Percentiles rank a stretch among this genome's conserved stretches.
Evolutionary conservation across 768 basidiomycete genomes (phyloP).

Genomic region (Filobasidium wieringae): DNA sequence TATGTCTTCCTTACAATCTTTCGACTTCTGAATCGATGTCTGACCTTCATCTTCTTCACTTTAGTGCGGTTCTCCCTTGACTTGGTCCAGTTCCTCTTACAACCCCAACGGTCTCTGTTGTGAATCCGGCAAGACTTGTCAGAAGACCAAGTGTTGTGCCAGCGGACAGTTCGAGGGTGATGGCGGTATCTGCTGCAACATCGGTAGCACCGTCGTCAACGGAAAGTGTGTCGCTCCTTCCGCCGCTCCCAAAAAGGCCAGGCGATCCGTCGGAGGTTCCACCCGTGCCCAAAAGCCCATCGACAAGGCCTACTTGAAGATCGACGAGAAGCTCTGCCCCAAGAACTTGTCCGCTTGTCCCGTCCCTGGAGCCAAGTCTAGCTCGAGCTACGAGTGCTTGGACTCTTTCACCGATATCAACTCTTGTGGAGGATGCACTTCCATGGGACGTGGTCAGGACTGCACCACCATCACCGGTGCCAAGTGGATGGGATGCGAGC

Average conservation of each 20-base stretch:
- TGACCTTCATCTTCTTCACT: background rate
- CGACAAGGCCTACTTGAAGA: background rate
- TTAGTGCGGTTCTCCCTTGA: constrained; percentile 20
- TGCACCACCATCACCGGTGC: constrained; percentile 57
- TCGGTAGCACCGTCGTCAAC: constrained; percentile 15
- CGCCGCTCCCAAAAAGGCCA: background rate
- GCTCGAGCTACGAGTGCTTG: constrained; percentile 42
- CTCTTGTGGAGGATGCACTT: constrained; percentile 64
- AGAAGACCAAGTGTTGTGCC: constrained; percentile 22
- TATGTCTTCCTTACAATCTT: too few species aligned
- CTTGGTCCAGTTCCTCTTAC: constrained; percentile 6
- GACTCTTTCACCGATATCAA: constrained; percentile 54
- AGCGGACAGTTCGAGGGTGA: constrained; percentile 15
- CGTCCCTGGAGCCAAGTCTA: constrained; percentile 3
- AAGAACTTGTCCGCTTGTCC: constrained; percentile 29
- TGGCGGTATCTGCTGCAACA: constrained; percentile 19
- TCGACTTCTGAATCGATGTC: too few species aligned
- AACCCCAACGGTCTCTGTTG: constrained; percentile 20
- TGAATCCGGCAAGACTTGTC: constrained; percentile 12
- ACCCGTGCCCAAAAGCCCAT: background rate
- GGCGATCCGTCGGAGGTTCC: background rate
- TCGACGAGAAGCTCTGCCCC: constrained; percentile 27
- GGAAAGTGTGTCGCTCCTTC: constrained; percentile 21
- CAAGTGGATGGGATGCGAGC: constrained; percentile 60
- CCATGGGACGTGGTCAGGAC: constrained; percentile 54